phyloP scores from a whole-genome alignment of 441 rosid species.

The Theobroma grandiflorum region DNA sequence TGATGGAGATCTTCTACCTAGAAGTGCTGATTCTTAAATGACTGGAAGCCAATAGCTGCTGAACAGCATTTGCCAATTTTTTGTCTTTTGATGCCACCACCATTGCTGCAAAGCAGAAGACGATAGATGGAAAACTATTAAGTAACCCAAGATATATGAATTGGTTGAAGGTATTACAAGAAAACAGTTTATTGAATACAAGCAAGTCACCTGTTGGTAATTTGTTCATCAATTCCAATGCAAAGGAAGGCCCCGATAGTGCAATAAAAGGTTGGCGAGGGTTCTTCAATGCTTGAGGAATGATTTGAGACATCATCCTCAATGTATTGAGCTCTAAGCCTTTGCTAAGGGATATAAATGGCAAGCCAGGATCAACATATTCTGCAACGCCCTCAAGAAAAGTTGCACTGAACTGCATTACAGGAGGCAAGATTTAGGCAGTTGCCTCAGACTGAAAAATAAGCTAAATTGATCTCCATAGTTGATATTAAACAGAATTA shows the following conservation, averaged over 20 bases:
- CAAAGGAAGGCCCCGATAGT: constrained; percentile 93
- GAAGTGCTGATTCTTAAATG: constrained; percentile 87
- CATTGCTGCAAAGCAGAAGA: constrained; percentile 69
- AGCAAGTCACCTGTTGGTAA: constrained; percentile 76
- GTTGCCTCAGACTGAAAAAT: neutral
- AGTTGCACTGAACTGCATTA: constrained; percentile 82
- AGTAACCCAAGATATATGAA: constrained; percentile 4
- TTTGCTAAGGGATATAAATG: constrained; percentile 94
- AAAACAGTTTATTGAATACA: neutral
- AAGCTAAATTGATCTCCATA: neutral
- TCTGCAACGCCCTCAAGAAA: constrained; percentile 82
- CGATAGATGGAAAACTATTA: neutral
- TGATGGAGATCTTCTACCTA: constrained; percentile 54
- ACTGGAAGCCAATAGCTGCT: constrained; percentile 88
- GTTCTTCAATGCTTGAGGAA: constrained; percentile 73
- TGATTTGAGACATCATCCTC: constrained; percentile 96
- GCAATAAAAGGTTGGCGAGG: constrained; percentile 90
- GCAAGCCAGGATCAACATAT: constrained; percentile 84
- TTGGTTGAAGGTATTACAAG: constrained; percentile 14
- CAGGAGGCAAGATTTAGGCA: constrained; percentile 27
- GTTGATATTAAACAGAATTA: constrained; percentile 2
- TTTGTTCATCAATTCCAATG: constrained; percentile 84
- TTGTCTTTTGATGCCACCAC: constrained; percentile 95
- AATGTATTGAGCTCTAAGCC: constrained; percentile 89
- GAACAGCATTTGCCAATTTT: constrained; percentile 76